A percentile compares a stretch with the other conserved stretches of the same genome.
These are phyloP conservation scores for Mycena filopes DNA, from an alignment of 768 basidiomycete species.

Conservation along the genomic window DNA sequence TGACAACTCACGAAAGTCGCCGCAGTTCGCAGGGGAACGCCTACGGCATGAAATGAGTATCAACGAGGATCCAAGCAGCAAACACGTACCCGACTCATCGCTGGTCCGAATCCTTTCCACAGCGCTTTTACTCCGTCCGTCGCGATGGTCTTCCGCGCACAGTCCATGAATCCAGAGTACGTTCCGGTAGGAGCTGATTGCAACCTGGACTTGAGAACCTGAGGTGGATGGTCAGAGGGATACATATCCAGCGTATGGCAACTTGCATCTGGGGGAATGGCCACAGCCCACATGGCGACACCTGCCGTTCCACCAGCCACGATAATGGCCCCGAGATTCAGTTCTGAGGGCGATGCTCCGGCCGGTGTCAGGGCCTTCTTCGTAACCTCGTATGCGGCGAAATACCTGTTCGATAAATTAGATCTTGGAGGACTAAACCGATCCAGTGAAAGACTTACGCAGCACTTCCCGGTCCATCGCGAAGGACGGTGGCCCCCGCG, in stretches of 20 bases:
- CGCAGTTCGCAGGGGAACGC: slow-evolving; percentile 98
- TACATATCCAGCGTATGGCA: background rate
- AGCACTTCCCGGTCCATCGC: slow-evolving; percentile 97
- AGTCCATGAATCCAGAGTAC: slow-evolving; percentile 95
- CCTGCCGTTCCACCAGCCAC: slow-evolving; percentile 95
- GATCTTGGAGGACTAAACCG: slow-evolving; percentile 10
- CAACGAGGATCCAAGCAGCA: slow-evolving; percentile 2
- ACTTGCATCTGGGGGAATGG: slow-evolving; percentile 95
- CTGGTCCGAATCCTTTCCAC: slow-evolving; percentile 98
- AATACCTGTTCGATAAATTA: slow-evolving; percentile 70
- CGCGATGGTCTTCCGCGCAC: slow-evolving; percentile 90
- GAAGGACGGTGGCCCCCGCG: slow-evolving; percentile 89
- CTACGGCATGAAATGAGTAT: slow-evolving; percentile 47
- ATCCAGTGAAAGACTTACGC: slow-evolving; percentile 66
- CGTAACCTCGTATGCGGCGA: slow-evolving; percentile 94
- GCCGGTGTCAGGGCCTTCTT: slow-evolving; percentile 88
- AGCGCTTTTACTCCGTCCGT: slow-evolving; percentile 87
- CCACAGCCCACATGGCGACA: slow-evolving; percentile 97
- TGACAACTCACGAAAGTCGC: slow-evolving; percentile 82
- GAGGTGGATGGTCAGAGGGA: slow-evolving; percentile 18
- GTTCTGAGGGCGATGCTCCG: slow-evolving; percentile 80
- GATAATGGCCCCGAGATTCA: slow-evolving; percentile 89
- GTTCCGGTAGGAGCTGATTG: slow-evolving; percentile 98
- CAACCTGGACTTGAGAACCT: slow-evolving; percentile 96
- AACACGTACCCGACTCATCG: slow-evolving; percentile 85